Percentiles rank a stretch among this genome's conserved stretches.
These are phyloP conservation scores for Pezicula rhizophila DNA, from an alignment of 2,329 filamentous ascomycete genomes.

Conservation along the genomic window DNA sequence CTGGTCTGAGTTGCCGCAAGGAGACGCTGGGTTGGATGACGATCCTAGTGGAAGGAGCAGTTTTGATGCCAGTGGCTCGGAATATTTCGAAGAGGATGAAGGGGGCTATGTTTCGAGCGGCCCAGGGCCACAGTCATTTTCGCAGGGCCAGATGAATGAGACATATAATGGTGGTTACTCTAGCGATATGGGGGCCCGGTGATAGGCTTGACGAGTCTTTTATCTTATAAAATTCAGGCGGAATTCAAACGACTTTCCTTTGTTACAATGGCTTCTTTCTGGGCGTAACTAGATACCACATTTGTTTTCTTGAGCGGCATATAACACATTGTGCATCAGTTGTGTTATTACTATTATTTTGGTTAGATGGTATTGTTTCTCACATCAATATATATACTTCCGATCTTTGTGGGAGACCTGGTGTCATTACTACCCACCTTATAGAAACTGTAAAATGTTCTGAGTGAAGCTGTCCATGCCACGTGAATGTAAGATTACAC, in stretches of 20 bases:
- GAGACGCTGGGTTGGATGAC: conserved; percentile 57
- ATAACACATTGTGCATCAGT: background rate
- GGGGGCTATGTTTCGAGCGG: conserved; percentile 54
- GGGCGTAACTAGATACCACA: conserved; percentile 27
- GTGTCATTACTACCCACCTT: too few relatives aligned
- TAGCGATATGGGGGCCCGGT: conserved; percentile 25
- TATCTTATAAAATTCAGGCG: background rate
- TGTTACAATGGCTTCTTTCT: conserved; percentile 2
- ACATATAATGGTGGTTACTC: conserved; percentile 25
- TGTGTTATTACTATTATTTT: too few relatives aligned
- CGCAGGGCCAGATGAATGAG: conserved; percentile 23
- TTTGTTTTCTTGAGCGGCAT: conserved; percentile 9
- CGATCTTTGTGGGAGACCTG: too few relatives aligned
- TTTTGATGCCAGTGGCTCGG: conserved; percentile 69
- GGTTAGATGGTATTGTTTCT: too few relatives aligned
- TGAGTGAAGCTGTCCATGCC: too few relatives aligned
- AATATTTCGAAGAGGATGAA: conserved; percentile 68
- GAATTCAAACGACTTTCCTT: conserved; percentile 3
- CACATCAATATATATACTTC: too few relatives aligned
- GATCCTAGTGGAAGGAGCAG: conserved; percentile 74
- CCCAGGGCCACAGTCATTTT: conserved; percentile 24
- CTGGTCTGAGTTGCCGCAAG: conserved; percentile 71
- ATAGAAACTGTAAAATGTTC: too few relatives aligned
- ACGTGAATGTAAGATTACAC: too few relatives aligned
- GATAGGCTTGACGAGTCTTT: conserved; percentile 1